These are phyloP conservation scores for Candida broadrunensis DNA, from an alignment of 805 yeast species.

Conservation along the genomic window DNA sequence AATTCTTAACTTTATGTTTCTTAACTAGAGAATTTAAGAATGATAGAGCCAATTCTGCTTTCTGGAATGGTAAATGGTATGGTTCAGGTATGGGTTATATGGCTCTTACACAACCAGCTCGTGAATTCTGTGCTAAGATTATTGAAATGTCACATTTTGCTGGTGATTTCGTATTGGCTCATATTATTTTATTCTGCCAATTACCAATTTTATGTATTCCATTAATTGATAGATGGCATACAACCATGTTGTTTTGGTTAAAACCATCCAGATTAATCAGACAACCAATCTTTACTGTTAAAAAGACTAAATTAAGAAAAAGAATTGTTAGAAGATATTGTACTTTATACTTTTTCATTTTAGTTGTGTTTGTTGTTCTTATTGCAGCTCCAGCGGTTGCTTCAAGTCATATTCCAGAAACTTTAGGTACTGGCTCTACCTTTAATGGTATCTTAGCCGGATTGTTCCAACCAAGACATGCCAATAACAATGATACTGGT, in stretches of 20 bases:
- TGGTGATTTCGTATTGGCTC: constrained; percentile 94
- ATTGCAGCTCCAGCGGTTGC: constrained; percentile 93
- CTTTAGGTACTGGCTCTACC: constrained; percentile 26
- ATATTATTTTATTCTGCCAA: constrained; percentile 80
- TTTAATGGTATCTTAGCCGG: constrained; percentile 39
- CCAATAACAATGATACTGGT: constrained; percentile 79
- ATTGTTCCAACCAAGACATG: constrained; percentile 86
- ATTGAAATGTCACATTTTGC: constrained; percentile 95
- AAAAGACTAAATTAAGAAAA: constrained; percentile 93
- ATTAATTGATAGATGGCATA: constrained; percentile 93
- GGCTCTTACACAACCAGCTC: constrained; percentile 92
- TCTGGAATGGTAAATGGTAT: constrained; percentile 99
- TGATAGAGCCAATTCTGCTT: constrained; percentile 93
- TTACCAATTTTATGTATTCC: constrained; percentile 86
- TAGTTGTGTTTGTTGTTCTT: constrained; percentile 68
- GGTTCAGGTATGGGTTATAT: constrained; percentile 89
- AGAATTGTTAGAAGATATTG: constrained; percentile 96
- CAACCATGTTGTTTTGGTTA: constrained; percentile 98
- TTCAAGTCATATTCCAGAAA: constrained; percentile 44
- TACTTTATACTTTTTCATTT: constrained; percentile 67
- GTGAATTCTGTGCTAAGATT: constrained; percentile 92
- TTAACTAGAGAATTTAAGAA: constrained; percentile 95
- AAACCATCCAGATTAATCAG: constrained; percentile 95
- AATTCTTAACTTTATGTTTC: constrained; percentile 70
- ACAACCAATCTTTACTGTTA: constrained; percentile 95